A percentile compares a stretch with the other conserved stretches of the same genome.
phyloP scores from a whole-genome alignment of 2,329 filamentous ascomycete genomes.

The Curvularia lunata region DNA sequence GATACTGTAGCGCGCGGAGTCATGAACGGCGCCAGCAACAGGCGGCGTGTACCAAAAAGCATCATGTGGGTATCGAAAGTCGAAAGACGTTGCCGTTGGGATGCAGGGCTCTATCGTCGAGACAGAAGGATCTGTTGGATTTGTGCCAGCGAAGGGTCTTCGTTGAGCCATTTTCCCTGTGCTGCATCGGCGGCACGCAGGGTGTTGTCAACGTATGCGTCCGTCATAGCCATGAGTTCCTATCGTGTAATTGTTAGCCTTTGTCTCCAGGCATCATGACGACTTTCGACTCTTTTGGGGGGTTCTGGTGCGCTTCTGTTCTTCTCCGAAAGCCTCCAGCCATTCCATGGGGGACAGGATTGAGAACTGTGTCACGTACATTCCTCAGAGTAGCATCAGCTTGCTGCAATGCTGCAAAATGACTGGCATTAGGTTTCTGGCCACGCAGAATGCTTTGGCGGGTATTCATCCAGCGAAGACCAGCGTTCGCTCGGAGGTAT shows the following conservation, averaged over 20 bases:
- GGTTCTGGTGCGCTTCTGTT: not conserved
- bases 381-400: constrained; percentile 57
- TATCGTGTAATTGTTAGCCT: constrained; percentile 36
- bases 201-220: constrained; percentile 62
- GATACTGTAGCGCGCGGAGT: not conserved
- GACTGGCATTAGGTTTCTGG: constrained; percentile 55
- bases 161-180: constrained; percentile 66
- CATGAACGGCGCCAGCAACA: constrained; percentile 2
- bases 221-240: constrained; percentile 64
- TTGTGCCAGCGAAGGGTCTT: constrained; percentile 63
- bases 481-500: constrained; percentile 65
- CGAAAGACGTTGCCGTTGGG: not conserved
- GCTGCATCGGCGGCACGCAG: constrained; percentile 61
- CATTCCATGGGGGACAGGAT: not conserved
- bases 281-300: not conserved
- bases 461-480: constrained; percentile 64
- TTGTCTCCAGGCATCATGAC: not conserved
- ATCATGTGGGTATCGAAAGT: constrained; percentile 1
- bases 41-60: constrained; percentile 5
- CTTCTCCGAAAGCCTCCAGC: not conserved
- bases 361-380: constrained; percentile 46
- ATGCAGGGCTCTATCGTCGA: constrained; percentile 31
- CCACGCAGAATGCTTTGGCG: constrained; percentile 60
- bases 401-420: constrained; percentile 57
- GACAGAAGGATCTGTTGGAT: constrained; percentile 53